Base-by-base conservation (phyloP, 306 rosid species). In the Citrullus colocynthis region DNA sequence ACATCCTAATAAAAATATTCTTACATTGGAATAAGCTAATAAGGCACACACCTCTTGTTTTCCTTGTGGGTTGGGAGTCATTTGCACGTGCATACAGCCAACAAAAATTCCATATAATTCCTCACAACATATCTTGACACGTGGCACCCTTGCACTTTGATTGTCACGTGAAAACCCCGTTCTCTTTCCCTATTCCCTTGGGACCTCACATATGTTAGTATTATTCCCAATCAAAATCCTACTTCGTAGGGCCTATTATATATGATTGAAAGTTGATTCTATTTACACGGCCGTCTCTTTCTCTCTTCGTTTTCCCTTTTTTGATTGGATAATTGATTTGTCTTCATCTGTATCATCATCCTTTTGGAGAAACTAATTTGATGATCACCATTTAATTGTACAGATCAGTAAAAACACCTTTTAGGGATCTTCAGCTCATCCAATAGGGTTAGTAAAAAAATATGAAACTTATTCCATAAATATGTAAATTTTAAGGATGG, bases 191-290 rank as follows among this genome's bases (percentile, higher is more conserved):
- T 69, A 73, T 71, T 32, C 48, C 34, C 48, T 64, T 24, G 83
- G 80, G 86, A 81, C 86, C 85, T 81, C 76, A 21, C 7, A 13
- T 9, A 52, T 36, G 58, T 76, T 20, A 21, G 76, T 66, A 78
- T 78, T 80, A 66, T 74, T 67, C 77, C 79, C 78, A 74, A 74
- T 81, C 78, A 52, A 17, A 41, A 51, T 55, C 44, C 61, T 44
- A 20, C 24, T 58, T 61, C 59, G 76, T 74, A 75, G 60, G 61
- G 39, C 75, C 57, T 55, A 65, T 58, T 36, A 41, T 7, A 37
- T 81, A 78, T 84, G 87, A 81, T 84, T 84, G 80, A 61, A 60
- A 28, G 36, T 4, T 37, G 74, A 70, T 71, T 75, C 62, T 39
- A 36, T 78, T 13, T 61, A 72, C 2, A 51, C 61, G 4, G 59